Evolutionary conservation across 2,329 filamentous ascomycete species (phyloP).

Genomic region (Stagonosporopsis vannaccii): DNA sequence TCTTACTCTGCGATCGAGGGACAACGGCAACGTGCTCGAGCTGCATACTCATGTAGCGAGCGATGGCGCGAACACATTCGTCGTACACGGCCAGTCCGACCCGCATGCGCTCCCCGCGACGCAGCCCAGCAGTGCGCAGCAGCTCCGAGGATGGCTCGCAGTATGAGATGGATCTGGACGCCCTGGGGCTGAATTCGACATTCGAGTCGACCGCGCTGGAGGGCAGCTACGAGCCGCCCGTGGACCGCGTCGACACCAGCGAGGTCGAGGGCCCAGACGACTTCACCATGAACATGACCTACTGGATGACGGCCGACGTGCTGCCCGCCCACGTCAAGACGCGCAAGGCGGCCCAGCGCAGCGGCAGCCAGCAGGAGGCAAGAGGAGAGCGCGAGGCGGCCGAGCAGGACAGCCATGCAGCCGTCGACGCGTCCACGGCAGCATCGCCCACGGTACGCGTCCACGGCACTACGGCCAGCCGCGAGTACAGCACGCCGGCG

Average conservation of each 20-base stretch:
- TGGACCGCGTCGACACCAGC: conserved; percentile 50
- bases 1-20: background rate
- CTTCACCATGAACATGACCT: conserved; percentile 54
- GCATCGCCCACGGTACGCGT: conserved; percentile 32
- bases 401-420: conserved; percentile 30
- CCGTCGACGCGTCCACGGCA: conserved; percentile 23
- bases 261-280: conserved; percentile 53
- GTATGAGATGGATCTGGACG: conserved; percentile 51
- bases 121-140: conserved; percentile 36
- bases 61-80: conserved; percentile 45
- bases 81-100: conserved; percentile 46
- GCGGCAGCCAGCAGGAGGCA: conserved; percentile 5
- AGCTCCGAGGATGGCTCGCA: conserved; percentile 44
- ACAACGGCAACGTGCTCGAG: background rate
- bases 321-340: conserved; percentile 40
- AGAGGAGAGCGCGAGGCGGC: conserved; percentile 28
- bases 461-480: conserved; percentile 33
- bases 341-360: conserved; percentile 39
- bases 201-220: conserved; percentile 45
- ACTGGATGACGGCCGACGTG: conserved; percentile 51
- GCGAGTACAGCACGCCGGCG: conserved; percentile 27
- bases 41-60: conserved; percentile 19
- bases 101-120: conserved; percentile 34
- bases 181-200: conserved; percentile 45
- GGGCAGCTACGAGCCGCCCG: conserved; percentile 33